Conservation (phyloP, 2,329 filamentous ascomycete species). For the Ophiosphaerella korrae region DNA sequence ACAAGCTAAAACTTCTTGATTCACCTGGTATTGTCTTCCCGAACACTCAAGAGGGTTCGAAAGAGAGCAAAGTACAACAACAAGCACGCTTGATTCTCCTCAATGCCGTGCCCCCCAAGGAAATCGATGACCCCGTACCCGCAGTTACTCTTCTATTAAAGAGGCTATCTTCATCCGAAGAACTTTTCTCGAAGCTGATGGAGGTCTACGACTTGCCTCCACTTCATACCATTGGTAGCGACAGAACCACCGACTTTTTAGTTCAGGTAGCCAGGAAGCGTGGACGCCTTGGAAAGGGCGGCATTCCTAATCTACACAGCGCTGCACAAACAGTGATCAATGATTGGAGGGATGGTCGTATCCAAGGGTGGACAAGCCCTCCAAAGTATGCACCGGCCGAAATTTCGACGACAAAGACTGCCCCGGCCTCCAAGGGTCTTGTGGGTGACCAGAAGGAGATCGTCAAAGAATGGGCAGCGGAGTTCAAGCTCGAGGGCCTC, state of each 20-base stretch:
- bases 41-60: constrained; percentile 57
- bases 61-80: constrained; percentile 68
- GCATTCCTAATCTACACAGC: constrained; percentile 83
- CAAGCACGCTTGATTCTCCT: constrained; percentile 82
- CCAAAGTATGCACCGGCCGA: constrained; percentile 67
- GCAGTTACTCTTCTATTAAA: constrained; percentile 84
- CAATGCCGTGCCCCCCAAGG: constrained; percentile 90
- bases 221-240: constrained; percentile 70
- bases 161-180: constrained; percentile 73
- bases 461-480: constrained; percentile 88
- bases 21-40: constrained; percentile 96
- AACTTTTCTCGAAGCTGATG: constrained; percentile 78
- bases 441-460: constrained; percentile 76
- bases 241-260: constrained; percentile 86
- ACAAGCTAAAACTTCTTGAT: constrained; percentile 90
- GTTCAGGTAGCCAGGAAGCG: constrained; percentile 94
- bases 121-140: constrained; percentile 89
- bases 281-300: constrained; percentile 84
- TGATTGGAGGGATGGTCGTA: constrained; percentile 95
- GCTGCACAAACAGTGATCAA: constrained; percentile 92
- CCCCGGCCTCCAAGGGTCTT: constrained; percentile 38
- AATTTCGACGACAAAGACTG: constrained; percentile 46
- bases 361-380: constrained; percentile 88
- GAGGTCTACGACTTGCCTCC: constrained; percentile 84
- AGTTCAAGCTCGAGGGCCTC: constrained; percentile 92